Evolutionary conservation across 1,139 yeast species (phyloP).

Genomic region (Candida freyschussii): DNA sequence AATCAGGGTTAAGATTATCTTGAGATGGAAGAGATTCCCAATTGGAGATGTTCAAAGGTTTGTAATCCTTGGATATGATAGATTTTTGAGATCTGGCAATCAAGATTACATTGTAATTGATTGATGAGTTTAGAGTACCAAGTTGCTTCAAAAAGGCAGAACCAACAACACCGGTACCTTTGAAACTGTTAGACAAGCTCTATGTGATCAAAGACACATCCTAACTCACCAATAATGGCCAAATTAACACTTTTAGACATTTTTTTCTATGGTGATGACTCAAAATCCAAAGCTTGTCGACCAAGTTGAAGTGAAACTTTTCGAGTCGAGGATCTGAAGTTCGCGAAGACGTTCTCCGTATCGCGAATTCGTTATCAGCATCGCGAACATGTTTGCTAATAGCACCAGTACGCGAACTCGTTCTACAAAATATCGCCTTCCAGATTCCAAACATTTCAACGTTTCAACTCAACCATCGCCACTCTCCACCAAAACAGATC

Average conservation of each 20-base stretch:
- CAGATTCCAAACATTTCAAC: no score
- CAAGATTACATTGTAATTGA: conserved; percentile 70
- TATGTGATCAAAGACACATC: background rate
- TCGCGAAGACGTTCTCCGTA: no score
- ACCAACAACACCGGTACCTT: conserved; percentile 92
- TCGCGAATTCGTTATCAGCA: no score
- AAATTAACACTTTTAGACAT: conserved; percentile 64
- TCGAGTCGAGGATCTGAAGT: no score
- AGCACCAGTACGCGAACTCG: no score
- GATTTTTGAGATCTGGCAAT: conserved; percentile 75
- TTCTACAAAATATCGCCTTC: no score
- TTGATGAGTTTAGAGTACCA: conserved; percentile 35
- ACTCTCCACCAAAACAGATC: conserved; percentile 1
- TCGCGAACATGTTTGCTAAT: no score
- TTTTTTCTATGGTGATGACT: conserved; percentile 5
- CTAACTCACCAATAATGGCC: conserved; percentile 63
- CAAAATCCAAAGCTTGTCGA: no score
- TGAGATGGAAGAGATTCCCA: conserved; percentile 53
- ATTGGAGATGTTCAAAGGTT: conserved; percentile 57
- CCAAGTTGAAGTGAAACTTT: no score
- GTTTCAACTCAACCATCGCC: background rate
- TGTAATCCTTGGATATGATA: conserved; percentile 59
- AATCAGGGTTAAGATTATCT: conserved; percentile 50
- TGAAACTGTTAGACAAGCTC: conserved; percentile 1
- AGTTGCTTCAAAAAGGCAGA: conserved; percentile 81